These are phyloP conservation scores for Pythium coloratum DNA, from an alignment of 352 stramenopile species.

Conservation along the genomic window DNA sequence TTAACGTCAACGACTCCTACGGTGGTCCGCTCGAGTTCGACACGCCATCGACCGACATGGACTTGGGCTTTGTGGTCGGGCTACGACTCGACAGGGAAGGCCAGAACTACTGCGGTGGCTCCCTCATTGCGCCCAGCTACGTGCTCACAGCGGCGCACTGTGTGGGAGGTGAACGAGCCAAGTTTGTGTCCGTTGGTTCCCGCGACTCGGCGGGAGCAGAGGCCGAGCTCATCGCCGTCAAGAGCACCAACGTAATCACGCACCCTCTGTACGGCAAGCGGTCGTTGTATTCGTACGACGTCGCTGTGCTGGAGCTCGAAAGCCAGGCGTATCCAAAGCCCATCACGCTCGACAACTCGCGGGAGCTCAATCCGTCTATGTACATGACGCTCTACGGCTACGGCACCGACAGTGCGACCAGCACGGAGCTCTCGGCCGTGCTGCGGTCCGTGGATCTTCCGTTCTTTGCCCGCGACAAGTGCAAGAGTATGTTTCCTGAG, in stretches of 20 bases:
- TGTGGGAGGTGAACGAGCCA: conserved; percentile 28
- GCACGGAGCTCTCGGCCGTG: conserved; percentile 24
- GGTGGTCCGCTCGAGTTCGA: conserved; percentile 26
- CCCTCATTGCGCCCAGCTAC: conserved; percentile 43
- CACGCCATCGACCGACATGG: conserved; percentile 15
- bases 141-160: conserved; percentile 49
- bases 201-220: conserved; percentile 30
- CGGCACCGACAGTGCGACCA: conserved; percentile 31
- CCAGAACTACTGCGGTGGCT: conserved; percentile 47
- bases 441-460: conserved; percentile 35
- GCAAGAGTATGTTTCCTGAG: conserved; percentile 29
- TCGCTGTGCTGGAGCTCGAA: conserved; percentile 41
- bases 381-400: conserved; percentile 38
- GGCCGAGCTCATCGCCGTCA: conserved; percentile 36
- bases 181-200: conserved; percentile 38
- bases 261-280: conserved; percentile 35
- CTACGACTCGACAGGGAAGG: conserved; percentile 31
- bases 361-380: conserved; percentile 24
- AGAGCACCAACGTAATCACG: conserved; percentile 29
- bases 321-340: conserved; percentile 32
- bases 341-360: conserved; percentile 34
- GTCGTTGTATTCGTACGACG: conserved; percentile 39
- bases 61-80: conserved; percentile 39
- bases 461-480: conserved; percentile 30
- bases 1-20: conserved; percentile 7